Evolutionary conservation across 148 eudicot genomes (phyloP), one percentile per base, ranked within the genome.

Genomic region (Bassia scoparia): DNA sequence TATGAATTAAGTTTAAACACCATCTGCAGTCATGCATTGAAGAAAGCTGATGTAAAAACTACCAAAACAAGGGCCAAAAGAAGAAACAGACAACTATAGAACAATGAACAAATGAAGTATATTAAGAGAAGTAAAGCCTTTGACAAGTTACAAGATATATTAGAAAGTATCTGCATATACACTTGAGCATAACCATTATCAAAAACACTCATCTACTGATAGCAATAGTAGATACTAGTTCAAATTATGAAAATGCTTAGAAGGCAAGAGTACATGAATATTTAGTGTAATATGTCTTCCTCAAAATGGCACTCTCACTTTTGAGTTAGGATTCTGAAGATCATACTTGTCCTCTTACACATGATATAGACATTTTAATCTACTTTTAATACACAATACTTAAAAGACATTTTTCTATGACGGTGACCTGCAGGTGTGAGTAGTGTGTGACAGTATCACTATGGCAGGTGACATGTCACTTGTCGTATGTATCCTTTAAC

Each of bases 401-500:
- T 66, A n/a, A 5, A 26, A 66, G 69, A 31, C 48, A 64, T 64
- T 64, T 41, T 30, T 64, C 23, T 26, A 24, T 7, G 41, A 34
- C 16, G 67, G 67, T 63, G 67, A 63, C 67, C 35, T 1, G n/a
- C 37, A 63, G 46, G 41, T 63, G 67, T n/a, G n/a, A n/a, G n/a
- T n/a, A n/a, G n/a, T n/a, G n/a, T n/a, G n/a, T n/a, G 29, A n/a
- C 46, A 63, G 9, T 10, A 35, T 37, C 7, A 63, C 67, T 63
- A 7, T 63, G 26, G 44, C 67, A 35, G 46, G 67, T 63, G 27
- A 37, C 21, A 41, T 41, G 46, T 41, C 46, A n/a, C 21, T 8
- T 41, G 46, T 41, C 46, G 12, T 21, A 63, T 61, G 21, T 20
- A 34, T 26, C 38, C 27, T 24, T n/a, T 8, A 15, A 35, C 54